These are phyloP conservation scores for Ogataea parapolymorpha DNA, from an alignment of 805 yeast species.

Conservation along the genomic window DNA sequence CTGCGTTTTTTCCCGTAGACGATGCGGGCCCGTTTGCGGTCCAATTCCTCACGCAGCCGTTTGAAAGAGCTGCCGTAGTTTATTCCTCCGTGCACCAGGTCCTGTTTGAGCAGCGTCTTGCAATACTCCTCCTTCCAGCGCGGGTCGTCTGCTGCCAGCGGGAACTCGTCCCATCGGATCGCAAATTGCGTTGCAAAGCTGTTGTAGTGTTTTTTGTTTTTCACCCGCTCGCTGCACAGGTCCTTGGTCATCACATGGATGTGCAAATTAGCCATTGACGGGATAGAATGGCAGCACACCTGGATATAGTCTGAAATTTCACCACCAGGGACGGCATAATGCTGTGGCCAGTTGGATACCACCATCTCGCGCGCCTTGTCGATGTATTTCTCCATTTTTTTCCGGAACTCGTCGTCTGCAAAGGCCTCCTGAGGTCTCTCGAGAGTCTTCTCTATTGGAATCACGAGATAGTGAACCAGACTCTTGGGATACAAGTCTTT, in stretches of 20 bases:
- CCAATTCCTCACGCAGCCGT: slow-evolving; percentile 31
- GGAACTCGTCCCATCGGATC: slow-evolving; percentile 49
- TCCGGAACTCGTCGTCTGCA: slow-evolving; percentile 31
- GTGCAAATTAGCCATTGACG: slow-evolving; percentile 68
- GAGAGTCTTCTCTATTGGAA: slow-evolving; percentile 50
- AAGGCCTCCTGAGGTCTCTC: slow-evolving; percentile 54
- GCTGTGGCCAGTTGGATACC: slow-evolving; percentile 12
- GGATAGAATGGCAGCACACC: slow-evolving; percentile 67
- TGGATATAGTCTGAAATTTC: slow-evolving; percentile 34
- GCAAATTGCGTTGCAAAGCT: slow-evolving; percentile 69
- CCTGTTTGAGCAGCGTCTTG: slow-evolving; percentile 27
- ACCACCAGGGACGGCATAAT: slow-evolving; percentile 12
- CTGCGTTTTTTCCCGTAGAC: background rate
- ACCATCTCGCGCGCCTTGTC: slow-evolving; percentile 33
- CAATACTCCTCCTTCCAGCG: slow-evolving; percentile 36
- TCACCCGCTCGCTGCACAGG: slow-evolving; percentile 50
- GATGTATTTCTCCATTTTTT: slow-evolving; percentile 32
- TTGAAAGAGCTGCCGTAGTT: slow-evolving; percentile 43
- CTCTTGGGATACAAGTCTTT: slow-evolving; percentile 65
- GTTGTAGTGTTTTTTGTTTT: slow-evolving; percentile 63
- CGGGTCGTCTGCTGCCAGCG: slow-evolving; percentile 40
- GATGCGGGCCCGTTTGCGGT: slow-evolving; percentile 2
- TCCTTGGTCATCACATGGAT: slow-evolving; percentile 71
- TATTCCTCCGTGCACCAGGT: slow-evolving; percentile 38
- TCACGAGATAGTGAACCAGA: slow-evolving; percentile 52